phyloP scores from a whole-genome alignment of 2,329 filamentous ascomycete genomes.

The Alternaria panax region DNA sequence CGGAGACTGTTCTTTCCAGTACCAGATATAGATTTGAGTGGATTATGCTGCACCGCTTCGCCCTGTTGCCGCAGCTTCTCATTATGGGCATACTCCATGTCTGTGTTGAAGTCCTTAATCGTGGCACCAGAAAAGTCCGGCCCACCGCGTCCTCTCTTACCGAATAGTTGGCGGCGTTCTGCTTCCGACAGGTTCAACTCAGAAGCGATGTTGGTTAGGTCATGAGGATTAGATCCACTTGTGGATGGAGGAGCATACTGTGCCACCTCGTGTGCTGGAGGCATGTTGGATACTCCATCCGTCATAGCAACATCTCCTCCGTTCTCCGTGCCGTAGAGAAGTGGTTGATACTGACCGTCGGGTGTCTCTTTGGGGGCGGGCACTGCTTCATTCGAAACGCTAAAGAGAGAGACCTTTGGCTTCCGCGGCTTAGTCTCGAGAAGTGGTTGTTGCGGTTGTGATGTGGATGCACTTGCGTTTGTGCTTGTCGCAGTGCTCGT shows the following conservation, averaged over 20 bases:
- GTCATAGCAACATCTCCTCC: conserved; percentile 24
- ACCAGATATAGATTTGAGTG: conserved; percentile 76
- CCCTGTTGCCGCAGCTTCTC: conserved; percentile 75
- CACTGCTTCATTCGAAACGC: conserved; percentile 59
- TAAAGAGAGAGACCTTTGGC: conserved; percentile 75
- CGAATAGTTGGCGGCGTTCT: conserved; percentile 84
- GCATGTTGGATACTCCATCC: conserved; percentile 20
- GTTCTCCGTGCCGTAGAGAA: conserved; percentile 43
- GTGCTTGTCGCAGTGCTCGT: conserved; percentile 5
- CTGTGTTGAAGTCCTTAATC: conserved; percentile 87
- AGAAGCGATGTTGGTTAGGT: conserved; percentile 74
- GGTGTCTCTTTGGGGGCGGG: conserved; percentile 25
- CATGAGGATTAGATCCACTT: conserved; percentile 52
- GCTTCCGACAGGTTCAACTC: conserved; percentile 80
- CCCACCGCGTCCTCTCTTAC: conserved; percentile 65
- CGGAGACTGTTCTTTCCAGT: conserved; percentile 89
- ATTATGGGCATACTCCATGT: conserved; percentile 85
- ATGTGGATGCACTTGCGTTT: background rate
- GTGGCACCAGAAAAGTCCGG: conserved; percentile 62
- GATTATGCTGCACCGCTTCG: conserved; percentile 76
- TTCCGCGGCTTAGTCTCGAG: conserved; percentile 50
- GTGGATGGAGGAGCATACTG: conserved; percentile 19
- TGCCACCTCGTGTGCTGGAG: conserved; percentile 5
- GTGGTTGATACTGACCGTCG: conserved; percentile 47
- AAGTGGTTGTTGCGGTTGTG: conserved; percentile 17